phyloP scores from a whole-genome alignment of 108 stramenopile genomes.

The Discostella pseudostelligera region DNA sequence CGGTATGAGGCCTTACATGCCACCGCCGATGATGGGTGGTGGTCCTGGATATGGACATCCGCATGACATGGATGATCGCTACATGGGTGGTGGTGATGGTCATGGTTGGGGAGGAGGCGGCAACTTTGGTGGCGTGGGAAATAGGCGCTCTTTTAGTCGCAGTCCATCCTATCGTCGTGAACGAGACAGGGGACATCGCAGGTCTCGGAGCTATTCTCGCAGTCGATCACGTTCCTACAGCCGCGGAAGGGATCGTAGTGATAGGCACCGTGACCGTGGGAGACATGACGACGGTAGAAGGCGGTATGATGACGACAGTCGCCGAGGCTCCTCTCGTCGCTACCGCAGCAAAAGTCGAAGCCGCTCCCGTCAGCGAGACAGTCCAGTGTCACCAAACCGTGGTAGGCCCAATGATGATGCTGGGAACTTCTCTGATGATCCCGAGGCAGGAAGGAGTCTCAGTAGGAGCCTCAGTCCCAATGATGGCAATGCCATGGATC shows the following conservation, averaged over 20 bases:
- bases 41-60: slow-evolving; percentile 40
- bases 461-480: slow-evolving; percentile 41
- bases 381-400: slow-evolving; percentile 26
- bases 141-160: slow-evolving; percentile 59
- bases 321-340: slow-evolving; percentile 26
- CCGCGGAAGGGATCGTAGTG: slow-evolving; percentile 36
- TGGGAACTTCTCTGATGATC: slow-evolving; percentile 31
- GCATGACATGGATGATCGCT: slow-evolving; percentile 33
- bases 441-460: slow-evolving; percentile 27
- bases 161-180: slow-evolving; percentile 58
- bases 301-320: slow-evolving; percentile 24
- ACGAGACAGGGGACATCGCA: slow-evolving; percentile 47
- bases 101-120: slow-evolving; percentile 49
- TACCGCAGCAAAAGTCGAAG: slow-evolving; percentile 40
- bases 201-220: slow-evolving; percentile 43
- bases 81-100: slow-evolving; percentile 38
- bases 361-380: slow-evolving; percentile 33
- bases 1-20: slow-evolving; percentile 38
- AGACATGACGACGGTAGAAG: slow-evolving; percentile 31
- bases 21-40: slow-evolving; percentile 18
- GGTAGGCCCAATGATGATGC: slow-evolving; percentile 26
- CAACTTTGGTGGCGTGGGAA: slow-evolving; percentile 43
- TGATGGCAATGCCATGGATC: slow-evolving; percentile 32
- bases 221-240: slow-evolving; percentile 40
- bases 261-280: slow-evolving; percentile 14